These are phyloP conservation scores for Cinchona pubescens DNA, from an alignment of 257 asterid species.

Conservation along the genomic window DNA sequence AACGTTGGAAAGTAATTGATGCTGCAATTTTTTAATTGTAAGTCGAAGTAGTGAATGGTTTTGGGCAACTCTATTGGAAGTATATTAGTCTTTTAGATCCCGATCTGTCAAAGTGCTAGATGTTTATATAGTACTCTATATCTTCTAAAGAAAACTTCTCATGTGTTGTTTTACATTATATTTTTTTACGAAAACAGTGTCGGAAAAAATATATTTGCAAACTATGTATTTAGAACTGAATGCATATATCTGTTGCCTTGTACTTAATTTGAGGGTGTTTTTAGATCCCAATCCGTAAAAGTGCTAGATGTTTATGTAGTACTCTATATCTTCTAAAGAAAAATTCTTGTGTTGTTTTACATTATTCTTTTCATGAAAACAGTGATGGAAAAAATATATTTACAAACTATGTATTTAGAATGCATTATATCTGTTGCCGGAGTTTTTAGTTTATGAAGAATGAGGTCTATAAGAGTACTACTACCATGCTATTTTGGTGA, in stretches of 20 bases:
- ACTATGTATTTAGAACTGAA: background rate
- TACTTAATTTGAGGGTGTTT: no score
- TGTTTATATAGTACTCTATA: background rate
- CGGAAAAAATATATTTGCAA: background rate
- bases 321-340: background rate
- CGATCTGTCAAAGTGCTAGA: background rate
- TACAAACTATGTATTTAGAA: background rate
- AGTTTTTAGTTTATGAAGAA: background rate
- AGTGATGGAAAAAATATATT: background rate
- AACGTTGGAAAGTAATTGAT: background rate
- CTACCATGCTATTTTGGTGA: background rate
- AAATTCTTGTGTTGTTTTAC: background rate
- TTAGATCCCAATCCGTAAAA: background rate
- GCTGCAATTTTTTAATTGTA: background rate
- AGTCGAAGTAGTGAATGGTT: background rate
- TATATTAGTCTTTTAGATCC: background rate
- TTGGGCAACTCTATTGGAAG: background rate
- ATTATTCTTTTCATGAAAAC: background rate
- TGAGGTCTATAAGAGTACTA: background rate
- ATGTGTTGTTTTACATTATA: background rate
- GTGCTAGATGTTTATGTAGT: background rate
- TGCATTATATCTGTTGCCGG: background rate
- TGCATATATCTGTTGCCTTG: background rate
- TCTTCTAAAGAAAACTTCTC: background rate
- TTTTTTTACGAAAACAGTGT: background rate